A percentile compares a stretch with the other conserved stretches of the same genome.
Conservation (phyloP, 148 eudicot genomes). For the Vaccinium corymbosum region DNA sequence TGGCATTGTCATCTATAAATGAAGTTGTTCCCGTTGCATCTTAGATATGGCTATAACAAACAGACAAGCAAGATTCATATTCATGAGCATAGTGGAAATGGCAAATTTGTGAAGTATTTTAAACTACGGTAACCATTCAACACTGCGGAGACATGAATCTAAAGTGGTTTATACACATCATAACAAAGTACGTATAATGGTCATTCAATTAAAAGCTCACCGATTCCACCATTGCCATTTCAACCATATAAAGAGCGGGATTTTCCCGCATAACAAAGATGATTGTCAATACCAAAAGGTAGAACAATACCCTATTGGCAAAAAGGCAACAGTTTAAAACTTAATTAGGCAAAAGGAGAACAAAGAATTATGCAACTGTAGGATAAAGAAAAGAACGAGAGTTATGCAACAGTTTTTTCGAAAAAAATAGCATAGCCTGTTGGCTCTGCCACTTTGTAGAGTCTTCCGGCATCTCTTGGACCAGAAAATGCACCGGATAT, state of each 20-base stretch:
- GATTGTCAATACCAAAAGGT: conserved; percentile 14
- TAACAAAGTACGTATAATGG: too few species aligned
- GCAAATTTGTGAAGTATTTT: not conserved
- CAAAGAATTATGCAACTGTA: not conserved
- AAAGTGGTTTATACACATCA: not conserved
- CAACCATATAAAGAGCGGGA: conserved; percentile 73
- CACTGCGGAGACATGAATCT: not conserved
- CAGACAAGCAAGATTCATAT: not conserved
- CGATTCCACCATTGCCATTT: conserved; percentile 62
- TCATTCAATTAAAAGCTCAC: conserved; percentile 38
- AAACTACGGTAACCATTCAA: not conserved
- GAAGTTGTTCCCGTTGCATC: not conserved
- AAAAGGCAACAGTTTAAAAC: not conserved
- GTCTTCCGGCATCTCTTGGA: not conserved
- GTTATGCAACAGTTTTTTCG: not conserved
- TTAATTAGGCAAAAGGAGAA: too few species aligned
- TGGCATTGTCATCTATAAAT: not conserved
- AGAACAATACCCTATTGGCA: too few species aligned
- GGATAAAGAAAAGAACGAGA: not conserved
- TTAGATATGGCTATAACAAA: not conserved
- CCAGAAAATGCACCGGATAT: not conserved
- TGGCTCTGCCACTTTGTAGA: not conserved
- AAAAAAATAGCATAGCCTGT: not conserved
- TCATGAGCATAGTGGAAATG: not conserved
- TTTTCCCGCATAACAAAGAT: conserved; percentile 54